Conservation (phyloP, 257 asterid species). For the Ilex asprella region DNA sequence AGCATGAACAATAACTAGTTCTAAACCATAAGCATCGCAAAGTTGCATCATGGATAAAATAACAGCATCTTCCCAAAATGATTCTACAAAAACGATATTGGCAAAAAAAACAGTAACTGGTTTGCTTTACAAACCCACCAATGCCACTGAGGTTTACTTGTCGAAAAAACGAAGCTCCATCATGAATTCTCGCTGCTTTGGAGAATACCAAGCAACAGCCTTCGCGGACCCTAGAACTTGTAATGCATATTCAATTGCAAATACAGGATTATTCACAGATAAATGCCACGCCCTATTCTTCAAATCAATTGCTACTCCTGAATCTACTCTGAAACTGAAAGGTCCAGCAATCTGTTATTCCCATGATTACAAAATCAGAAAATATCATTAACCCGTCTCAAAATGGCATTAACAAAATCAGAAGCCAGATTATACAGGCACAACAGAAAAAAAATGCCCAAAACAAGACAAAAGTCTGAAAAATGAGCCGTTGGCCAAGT, state of each 20-base stretch:
- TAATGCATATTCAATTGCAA: slow-evolving; percentile 70
- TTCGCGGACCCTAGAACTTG: slow-evolving; percentile 85
- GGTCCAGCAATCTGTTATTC: slow-evolving; percentile 70
- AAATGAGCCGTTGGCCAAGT: too few species aligned
- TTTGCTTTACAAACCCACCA: too few species aligned
- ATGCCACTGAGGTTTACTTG: slow-evolving; percentile 15
- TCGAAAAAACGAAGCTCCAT: slow-evolving; percentile 72
- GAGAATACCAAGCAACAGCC: slow-evolving; percentile 88
- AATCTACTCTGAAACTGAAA: slow-evolving; percentile 76
- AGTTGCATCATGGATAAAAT: not conserved
- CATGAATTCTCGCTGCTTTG: slow-evolving; percentile 70
- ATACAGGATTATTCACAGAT: slow-evolving; percentile 46
- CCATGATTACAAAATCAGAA: not conserved
- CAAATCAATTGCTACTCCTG: slow-evolving; percentile 45
- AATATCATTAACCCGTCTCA: too few species aligned
- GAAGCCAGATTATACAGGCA: too few species aligned
- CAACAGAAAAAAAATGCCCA: too few species aligned
- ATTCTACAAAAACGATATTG: not conserved
- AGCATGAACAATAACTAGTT: too few species aligned
- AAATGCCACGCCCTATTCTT: slow-evolving; percentile 35
- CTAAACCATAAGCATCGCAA: too few species aligned
- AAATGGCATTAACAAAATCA: too few species aligned
- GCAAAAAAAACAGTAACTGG: too few species aligned
- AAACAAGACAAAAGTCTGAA: not conserved
- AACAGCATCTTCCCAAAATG: not conserved